Evolutionary conservation across 2,329 filamentous ascomycete genomes (phyloP).

Genomic region (Byssothecium circinans): DNA sequence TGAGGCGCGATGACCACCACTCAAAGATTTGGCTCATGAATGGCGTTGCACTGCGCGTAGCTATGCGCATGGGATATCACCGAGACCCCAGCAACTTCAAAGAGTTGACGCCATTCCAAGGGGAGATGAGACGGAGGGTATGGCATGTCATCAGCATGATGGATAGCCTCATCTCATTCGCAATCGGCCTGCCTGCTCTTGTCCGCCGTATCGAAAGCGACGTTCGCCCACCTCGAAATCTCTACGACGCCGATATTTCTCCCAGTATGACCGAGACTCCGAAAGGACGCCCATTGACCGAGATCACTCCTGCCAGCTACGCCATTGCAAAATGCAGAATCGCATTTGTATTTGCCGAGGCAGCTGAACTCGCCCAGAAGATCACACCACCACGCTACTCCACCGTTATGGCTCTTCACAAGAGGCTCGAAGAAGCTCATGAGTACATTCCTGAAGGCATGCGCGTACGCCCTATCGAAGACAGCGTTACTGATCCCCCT

Average conservation of each 20-base stretch:
- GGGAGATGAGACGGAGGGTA: conserved; percentile 42
- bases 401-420: conserved; percentile 44
- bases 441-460: conserved; percentile 39
- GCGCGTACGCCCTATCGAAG: conserved; percentile 41
- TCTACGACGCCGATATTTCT: conserved; percentile 44
- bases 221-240: conserved; percentile 39
- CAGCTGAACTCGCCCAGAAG: conserved; percentile 43
- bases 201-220: conserved; percentile 39
- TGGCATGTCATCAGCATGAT: conserved; percentile 39
- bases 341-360: conserved; percentile 42
- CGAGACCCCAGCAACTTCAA: conserved; percentile 36
- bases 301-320: conserved; percentile 39
- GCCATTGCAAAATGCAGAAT: conserved; percentile 39
- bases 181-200: conserved; percentile 39
- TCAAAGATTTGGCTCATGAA: conserved; percentile 28
- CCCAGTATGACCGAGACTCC: conserved; percentile 25
- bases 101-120: conserved; percentile 36
- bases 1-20: conserved; percentile 23
- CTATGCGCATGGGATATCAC: conserved; percentile 44
- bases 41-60: conserved; percentile 24
- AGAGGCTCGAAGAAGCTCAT: conserved; percentile 39
- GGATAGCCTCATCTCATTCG: conserved; percentile 38
- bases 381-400: conserved; percentile 40
- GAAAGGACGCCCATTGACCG: conserved; percentile 17
- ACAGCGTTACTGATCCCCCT: conserved; percentile 53